Evolutionary conservation across 495 filamentous ascomycete genomes (phyloP), one percentile per base, ranked within the genome.

Genomic region (Aspergillus sclerotiicarbonarius): DNA sequence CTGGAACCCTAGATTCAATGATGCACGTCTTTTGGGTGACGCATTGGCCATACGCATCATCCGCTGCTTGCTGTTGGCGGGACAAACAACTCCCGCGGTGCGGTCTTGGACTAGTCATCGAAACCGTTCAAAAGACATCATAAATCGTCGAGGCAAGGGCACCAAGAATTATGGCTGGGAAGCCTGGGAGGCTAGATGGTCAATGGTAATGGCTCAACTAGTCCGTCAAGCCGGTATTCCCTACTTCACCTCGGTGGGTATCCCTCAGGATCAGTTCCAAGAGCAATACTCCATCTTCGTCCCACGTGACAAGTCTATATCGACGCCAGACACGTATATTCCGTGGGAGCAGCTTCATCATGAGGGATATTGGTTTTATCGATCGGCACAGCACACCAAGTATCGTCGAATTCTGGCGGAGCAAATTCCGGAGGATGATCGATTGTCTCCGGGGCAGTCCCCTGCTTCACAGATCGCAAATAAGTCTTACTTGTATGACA

Each of bases 301-400:
- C 13, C 71, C 67, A 9, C 84, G 85, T 0, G 91, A 96, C 63
- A 95, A 93, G 69, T 75, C 74, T 4, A 72, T 86, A 10, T 74
- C 85, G 33, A 76, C 82, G 6, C 72, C 73, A 3, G 90, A 95
- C 62, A 76, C 83, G 44, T 71, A 91, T 9, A 79, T 80, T 39
- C 90, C 92, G 0, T 92, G 86, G 84, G 87, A 97, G 54, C 71
- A 84, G 10, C 78, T 97, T 6, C 92, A 96, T 57, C 92, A 97
- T 61, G 74, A 88, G 12, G 92, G 92, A 0, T 97, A 95, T 67
- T 97, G 92, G 90, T 84, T 89, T 52, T 81, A 85, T 25, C 68
- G 84, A 13, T 86, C 90, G 2, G 83, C 88, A 0, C 85, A 83
- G 50, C 86, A 91, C 61, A 71, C 85, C 4, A 80, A 81, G 46